Percentiles rank a stretch among this genome's conserved stretches.
Evolutionary conservation across 306 rosid genomes (phyloP).

Genomic region (Mimosa bimucronata): DNA sequence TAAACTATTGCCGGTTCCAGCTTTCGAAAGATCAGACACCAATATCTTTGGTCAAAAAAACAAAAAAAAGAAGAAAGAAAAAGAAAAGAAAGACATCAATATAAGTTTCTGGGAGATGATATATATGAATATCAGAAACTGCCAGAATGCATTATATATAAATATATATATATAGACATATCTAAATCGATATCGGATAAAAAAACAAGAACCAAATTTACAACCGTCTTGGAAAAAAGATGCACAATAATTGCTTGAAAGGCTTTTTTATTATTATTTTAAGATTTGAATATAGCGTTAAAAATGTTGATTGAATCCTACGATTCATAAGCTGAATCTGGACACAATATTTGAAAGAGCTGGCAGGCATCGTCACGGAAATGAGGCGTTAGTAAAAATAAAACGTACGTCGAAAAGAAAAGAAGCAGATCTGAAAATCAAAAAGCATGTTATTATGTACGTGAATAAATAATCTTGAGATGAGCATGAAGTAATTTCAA

Average conservation of each 20-base stretch:
- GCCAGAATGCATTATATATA: no score
- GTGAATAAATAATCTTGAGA: not conserved
- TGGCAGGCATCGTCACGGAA: not conserved
- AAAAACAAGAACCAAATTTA: not conserved
- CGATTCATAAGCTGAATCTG: not conserved
- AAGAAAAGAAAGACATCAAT: no score
- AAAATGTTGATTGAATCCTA: not conserved
- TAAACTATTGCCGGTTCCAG: not conserved
- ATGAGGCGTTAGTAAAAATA: not conserved
- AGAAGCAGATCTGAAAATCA: not conserved
- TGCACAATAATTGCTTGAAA: not conserved
- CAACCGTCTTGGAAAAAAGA: no score
- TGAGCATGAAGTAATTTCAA: not conserved
- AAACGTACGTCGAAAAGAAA: not conserved
- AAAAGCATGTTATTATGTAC: not conserved
- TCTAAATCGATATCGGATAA: not conserved
- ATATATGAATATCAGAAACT: not conserved
- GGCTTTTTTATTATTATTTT: not conserved
- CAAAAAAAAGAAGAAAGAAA: no score
- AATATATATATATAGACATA: no score
- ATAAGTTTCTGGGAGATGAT: not conserved
- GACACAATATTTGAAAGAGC: not conserved
- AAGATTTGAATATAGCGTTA: not conserved
- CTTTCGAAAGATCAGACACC: not conserved
- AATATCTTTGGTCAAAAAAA: no score